Evolutionary conservation across 75 land plant genomes (phyloP).

Genomic region (Cunninghamia lanceolata): DNA sequence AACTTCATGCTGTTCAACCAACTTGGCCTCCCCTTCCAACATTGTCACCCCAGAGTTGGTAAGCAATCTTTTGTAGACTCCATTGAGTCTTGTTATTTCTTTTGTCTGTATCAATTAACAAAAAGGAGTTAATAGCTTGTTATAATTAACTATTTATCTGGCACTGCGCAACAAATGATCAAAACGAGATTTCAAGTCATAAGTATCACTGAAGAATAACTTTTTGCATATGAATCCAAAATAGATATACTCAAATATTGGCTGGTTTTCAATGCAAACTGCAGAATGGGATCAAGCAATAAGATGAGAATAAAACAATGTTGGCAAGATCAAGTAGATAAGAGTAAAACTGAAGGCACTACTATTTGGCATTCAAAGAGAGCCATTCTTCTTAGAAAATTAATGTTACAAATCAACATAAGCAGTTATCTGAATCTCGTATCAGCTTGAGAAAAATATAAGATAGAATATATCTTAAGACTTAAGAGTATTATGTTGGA

Average conservation of each 20-base stretch:
- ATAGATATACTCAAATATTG: background rate
- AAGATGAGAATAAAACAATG: background rate
- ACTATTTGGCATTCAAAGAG: background rate
- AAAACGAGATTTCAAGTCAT: background rate
- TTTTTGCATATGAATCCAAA: background rate
- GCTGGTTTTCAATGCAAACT: background rate
- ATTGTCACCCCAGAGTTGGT: conserved; percentile 76
- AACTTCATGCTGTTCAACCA: conserved; percentile 80
- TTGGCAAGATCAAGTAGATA: background rate
- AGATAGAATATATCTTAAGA: background rate
- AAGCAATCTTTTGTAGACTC: conserved; percentile 81
- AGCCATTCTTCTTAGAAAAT: background rate
- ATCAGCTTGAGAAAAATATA: background rate
- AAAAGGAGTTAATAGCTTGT: background rate
- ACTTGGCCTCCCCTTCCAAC: conserved; percentile 77
- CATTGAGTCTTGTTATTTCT: conserved; percentile 84
- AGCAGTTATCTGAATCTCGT: background rate
- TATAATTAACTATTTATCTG: background rate
- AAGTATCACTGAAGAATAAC: background rate
- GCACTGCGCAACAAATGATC: background rate
- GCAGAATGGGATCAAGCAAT: background rate
- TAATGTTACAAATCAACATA: background rate
- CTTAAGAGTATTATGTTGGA: background rate
- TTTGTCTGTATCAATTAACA: conserved; percentile 50
- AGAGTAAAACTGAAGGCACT: background rate